Evolutionary conservation across 192 early-diverging fungal species (phyloP).

Genomic region (Backusella parvicylindrica): DNA sequence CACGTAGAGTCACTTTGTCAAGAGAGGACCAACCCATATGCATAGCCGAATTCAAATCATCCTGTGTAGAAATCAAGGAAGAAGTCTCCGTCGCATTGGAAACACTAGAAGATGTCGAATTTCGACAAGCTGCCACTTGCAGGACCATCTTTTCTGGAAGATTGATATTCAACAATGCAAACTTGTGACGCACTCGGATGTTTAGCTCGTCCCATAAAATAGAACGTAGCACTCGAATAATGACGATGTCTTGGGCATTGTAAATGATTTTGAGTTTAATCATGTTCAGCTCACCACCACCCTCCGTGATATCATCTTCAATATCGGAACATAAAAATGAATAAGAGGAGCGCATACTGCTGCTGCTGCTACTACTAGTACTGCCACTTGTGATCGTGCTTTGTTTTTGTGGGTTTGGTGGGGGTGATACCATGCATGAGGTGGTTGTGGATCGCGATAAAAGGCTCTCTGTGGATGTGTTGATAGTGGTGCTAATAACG

Average conservation of each 20-base stretch:
- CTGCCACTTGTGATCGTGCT: neutral
- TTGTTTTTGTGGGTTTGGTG: neutral
- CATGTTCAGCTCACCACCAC: neutral
- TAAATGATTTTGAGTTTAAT: slow-evolving; percentile 11
- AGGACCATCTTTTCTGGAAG: neutral
- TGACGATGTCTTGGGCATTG: neutral
- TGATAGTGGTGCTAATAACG: neutral
- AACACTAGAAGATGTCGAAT: neutral
- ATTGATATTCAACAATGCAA: neutral
- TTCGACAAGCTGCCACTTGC: neutral
- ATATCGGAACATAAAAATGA: neutral
- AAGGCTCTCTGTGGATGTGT: neutral
- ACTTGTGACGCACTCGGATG: neutral
- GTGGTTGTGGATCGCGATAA: neutral
- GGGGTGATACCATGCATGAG: neutral
- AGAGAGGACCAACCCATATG: neutral
- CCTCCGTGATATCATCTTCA: neutral
- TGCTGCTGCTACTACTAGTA: neutral
- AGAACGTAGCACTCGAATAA: neutral
- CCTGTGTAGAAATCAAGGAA: neutral
- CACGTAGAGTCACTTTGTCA: neutral
- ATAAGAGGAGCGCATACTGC: neutral
- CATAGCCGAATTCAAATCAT: neutral
- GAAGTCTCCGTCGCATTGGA: neutral
- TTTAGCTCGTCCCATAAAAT: neutral